Percentiles rank a stretch among this genome's conserved stretches.
These are phyloP conservation scores for Chrysopogon serrulatus DNA, from an alignment of 176 grass and related monocot species.

Conservation along the genomic window DNA sequence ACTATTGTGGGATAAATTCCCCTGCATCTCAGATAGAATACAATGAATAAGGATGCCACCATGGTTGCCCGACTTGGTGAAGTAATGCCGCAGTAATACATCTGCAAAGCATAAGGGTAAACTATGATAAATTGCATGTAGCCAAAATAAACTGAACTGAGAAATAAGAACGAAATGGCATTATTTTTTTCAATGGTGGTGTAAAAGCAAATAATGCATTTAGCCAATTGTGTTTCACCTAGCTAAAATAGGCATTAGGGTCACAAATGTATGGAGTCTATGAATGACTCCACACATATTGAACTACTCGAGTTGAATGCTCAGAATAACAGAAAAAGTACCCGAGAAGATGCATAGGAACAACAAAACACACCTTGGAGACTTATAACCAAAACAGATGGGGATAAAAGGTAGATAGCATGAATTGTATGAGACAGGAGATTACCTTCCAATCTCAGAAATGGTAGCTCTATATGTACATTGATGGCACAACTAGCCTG, in stretches of 20 bases:
- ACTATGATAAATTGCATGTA: slow-evolving; percentile 15
- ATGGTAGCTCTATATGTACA: slow-evolving; percentile 51
- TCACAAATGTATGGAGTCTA: neutral
- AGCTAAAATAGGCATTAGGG: neutral
- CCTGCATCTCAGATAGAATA: slow-evolving; percentile 14
- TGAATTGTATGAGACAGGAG: slow-evolving; percentile 1
- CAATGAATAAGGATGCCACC: slow-evolving; percentile 24
- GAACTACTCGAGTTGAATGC: slow-evolving; percentile 1
- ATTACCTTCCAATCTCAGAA: slow-evolving; percentile 57
- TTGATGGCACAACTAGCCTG: slow-evolving; percentile 41
- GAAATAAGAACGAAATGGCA: neutral
- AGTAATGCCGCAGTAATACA: slow-evolving; percentile 42
- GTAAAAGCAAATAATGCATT: neutral
- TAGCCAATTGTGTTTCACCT: neutral
- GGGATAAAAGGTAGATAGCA: neutral
- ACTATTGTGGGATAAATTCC: neutral
- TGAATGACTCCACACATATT: neutral
- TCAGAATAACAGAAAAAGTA: neutral
- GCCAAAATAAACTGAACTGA: neutral
- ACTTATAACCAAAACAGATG: neutral
- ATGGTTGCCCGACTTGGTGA: slow-evolving; percentile 20
- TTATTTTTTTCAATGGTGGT: neutral
- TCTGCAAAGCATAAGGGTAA: slow-evolving; percentile 29
- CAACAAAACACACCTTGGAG: neutral
- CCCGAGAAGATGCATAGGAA: neutral